Evolutionary conservation across 345 rosid species (phyloP), one percentile per base, ranked within the genome.

Genomic region (Luvunga scandens): DNA sequence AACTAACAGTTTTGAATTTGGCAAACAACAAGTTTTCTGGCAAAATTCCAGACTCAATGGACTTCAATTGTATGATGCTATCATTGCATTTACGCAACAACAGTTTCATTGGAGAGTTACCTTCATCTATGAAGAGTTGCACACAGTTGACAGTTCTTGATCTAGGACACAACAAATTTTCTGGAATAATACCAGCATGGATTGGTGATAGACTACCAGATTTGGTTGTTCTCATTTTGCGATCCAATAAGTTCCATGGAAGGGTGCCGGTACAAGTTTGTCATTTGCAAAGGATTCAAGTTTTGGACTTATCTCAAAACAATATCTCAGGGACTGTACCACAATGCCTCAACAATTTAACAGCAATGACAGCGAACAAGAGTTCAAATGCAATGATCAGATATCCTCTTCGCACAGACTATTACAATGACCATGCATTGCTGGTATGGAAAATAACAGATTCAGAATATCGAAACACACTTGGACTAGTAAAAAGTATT

Each of bases 171-270:
- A 83, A 83, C 31, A 36, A 31, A 57, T 66, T 83, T 16, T 73
- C 79, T 21, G 83, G 83, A 21, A 65, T 1, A 66, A 74, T 77
- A 76, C 75, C 86, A 14, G 13, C 68, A 21, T 83, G 86, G 80
- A 63, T 83, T 3, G 81, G 81, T 19, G 66, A 56, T 70, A 60
- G 74, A 55, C 70, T 70, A 30, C 1, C 60, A 18, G 16, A 22
- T 16, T 75, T 83, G 77, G 39, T 57, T 33, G 68, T 71, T 63
- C 75, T 83, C 19, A 50, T 45, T 50, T 68, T 80, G 12, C 65
- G 50, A 7, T 83, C 81, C 16, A 83, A 83, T 71, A 28, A 18
- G 18, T 80, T 80, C 53, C 22, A 27, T 7, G 86, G 80, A 16
- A 77, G 4, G n/a, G 66, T 59, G 5, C 78, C 78, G 5, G 9